Evolutionary conservation across 139 green algal species (phyloP), one percentile per base, ranked within the genome.

Genomic region (Chlamydomonas sp.): DNA sequence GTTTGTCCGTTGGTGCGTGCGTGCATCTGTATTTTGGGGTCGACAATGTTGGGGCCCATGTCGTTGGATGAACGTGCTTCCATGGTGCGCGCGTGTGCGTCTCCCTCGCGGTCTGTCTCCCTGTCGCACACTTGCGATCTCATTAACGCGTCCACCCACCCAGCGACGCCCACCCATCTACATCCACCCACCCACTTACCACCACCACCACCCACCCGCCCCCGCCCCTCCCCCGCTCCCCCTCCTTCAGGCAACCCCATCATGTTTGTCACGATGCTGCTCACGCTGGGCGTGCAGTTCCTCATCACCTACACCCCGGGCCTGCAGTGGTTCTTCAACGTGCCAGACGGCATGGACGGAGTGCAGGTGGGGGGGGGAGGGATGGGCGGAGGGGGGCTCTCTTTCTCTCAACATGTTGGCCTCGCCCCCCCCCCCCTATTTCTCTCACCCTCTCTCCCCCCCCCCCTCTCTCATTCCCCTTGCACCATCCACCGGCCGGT

Each of bases 251-350:
- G 39, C 48, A 61, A 48, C 66, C 3, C 8, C 4, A 31, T 72
- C 47, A 6, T 3, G 48, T 72, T 79, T 31, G 69, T 73, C 37
- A 1, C n/a, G 24, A 72, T 72, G 67, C 31, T 58, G 39, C 38
- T 39, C 35, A 72, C 73, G 48, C 35, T 28, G 5, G 68, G 61
- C 36, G 16, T 79, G 34, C 63, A 69, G 63, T 20, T 58, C 5
- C 66, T 73, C 34, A 24, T 73, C 6, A 73, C 67, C 26, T 73
- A 66, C 49, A 39, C 31, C n/a, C 67, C 65, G 1, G 35, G 50
- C 26, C 50, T 73, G 2, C 48, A 73, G 31, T n/a, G 29, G 8
- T 73, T 73, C 35, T 66, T 73, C 48, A 33, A 57, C 50, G 66
- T 73, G 67, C 54, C 54, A 64, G 24, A 5, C n/a, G 67, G 49